Evolutionary conservation across 1,284 basidiomycete genomes (phyloP).

Genomic region (Cutaneotrichosporon sp.): DNA sequence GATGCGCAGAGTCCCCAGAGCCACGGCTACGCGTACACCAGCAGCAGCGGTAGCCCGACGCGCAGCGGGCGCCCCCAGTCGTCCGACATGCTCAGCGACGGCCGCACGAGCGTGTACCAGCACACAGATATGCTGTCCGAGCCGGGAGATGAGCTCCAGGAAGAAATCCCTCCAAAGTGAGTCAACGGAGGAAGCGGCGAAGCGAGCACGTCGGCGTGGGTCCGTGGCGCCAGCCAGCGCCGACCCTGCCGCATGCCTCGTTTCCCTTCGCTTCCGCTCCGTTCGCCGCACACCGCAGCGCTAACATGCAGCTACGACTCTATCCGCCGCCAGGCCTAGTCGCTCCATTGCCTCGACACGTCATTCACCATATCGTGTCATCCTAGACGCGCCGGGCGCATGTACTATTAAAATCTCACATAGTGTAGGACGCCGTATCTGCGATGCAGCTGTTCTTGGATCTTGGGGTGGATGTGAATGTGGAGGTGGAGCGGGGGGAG

Average conservation of each 20-base stretch:
- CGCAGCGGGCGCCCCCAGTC: background rate
- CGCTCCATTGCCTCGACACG: too few relatives aligned
- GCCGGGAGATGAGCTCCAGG: slow-evolving; percentile 19
- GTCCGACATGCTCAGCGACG: background rate
- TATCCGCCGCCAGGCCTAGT: slow-evolving; percentile 13
- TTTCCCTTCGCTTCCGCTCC: background rate
- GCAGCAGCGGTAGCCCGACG: background rate
- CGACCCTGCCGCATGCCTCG: background rate
- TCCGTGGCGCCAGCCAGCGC: background rate
- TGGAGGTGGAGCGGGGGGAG: too few relatives aligned
- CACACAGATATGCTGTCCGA: slow-evolving; percentile 28
- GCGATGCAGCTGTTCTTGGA: too few relatives aligned
- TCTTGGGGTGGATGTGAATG: too few relatives aligned
- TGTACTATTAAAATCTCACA: too few relatives aligned
- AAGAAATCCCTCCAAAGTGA: slow-evolving; percentile 44
- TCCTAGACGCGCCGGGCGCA: too few relatives aligned
- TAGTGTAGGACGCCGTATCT: too few relatives aligned
- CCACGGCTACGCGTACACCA: background rate
- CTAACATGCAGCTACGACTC: slow-evolving; percentile 21
- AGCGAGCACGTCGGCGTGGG: background rate
- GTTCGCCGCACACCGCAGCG: too few relatives aligned
- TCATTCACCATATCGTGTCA: too few relatives aligned
- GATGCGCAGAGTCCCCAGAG: slow-evolving; percentile 1
- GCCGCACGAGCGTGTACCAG: slow-evolving; percentile 5
- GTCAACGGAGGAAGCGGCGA: too few relatives aligned